phyloP scores from a whole-genome alignment of 768 basidiomycete species.

The Baorangia bicolor region DNA sequence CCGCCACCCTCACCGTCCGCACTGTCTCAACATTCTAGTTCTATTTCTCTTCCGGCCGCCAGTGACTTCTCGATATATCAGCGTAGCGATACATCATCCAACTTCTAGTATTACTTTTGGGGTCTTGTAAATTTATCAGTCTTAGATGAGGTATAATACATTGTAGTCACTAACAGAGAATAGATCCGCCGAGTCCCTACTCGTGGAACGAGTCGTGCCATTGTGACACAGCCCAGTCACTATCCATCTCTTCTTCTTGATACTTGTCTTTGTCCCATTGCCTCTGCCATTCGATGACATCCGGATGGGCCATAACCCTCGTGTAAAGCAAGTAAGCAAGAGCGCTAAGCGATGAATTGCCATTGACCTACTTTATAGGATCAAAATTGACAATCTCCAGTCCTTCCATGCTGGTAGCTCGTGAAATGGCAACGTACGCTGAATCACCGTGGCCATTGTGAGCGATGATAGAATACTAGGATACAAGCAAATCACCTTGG shows the following conservation, averaged over 20 bases:
- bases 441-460: neutral
- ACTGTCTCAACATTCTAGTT: conserved; percentile 12
- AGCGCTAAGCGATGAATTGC: neutral
- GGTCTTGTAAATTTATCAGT: conserved; percentile 3
- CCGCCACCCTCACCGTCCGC: conserved; percentile 20
- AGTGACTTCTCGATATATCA: conserved; percentile 10
- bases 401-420: conserved; percentile 41
- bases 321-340: conserved; percentile 2
- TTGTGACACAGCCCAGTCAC: conserved; percentile 31
- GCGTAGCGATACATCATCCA: conserved; percentile 12
- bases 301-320: conserved; percentile 38
- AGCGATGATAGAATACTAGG: neutral
- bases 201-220: conserved; percentile 30
- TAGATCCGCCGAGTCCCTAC: neutral
- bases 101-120: conserved; percentile 9
- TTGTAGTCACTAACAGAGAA: conserved; percentile 1
- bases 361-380: conserved; percentile 27
- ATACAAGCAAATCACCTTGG: conserved; percentile 32
- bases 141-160: neutral
- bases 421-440: conserved; percentile 39
- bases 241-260: conserved; percentile 36
- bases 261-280: conserved; percentile 26
- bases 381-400: conserved; percentile 40
- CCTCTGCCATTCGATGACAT: conserved; percentile 33
- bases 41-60: conserved; percentile 10